Conservation (phyloP, 139 green algal genomes). For the Chlamydomonas sp. region DNA sequence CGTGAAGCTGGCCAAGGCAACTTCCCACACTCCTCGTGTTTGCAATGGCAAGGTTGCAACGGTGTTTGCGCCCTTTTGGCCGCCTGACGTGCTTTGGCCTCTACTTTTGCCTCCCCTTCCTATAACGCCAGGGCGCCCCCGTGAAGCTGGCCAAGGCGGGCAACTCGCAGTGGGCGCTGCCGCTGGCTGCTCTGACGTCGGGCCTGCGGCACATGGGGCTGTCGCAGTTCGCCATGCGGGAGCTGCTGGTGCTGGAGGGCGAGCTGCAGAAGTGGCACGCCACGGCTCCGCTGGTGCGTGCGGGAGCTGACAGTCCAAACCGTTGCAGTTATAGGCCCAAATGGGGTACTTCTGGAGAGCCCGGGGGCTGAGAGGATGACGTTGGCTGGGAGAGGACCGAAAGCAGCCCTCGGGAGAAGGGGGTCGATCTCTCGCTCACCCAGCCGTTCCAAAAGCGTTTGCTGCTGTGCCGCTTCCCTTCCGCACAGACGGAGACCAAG, state of each 20-base stretch:
- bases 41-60: no score
- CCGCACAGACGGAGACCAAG: constrained; percentile 16
- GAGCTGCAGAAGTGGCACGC: constrained; percentile 90
- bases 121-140: constrained; percentile 54
- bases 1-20: no score
- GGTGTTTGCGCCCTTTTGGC: no score
- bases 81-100: no score
- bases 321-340: no score
- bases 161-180: constrained; percentile 74
- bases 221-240: constrained; percentile 68
- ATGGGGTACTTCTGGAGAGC: no score
- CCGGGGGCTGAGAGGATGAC: neutral
- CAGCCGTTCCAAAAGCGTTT: no score
- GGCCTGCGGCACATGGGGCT: constrained; percentile 89
- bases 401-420: neutral
- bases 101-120: neutral
- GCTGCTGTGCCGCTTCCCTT: neutral
- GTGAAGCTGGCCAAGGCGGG: constrained; percentile 54
- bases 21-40: no score
- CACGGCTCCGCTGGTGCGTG: constrained; percentile 22
- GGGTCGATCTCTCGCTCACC: no score
- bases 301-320: neutral
- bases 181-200: constrained; percentile 79
- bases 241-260: constrained; percentile 90
- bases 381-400: neutral